These are phyloP conservation scores for Neurospora tetraspora DNA, from an alignment of 495 filamentous ascomycete genomes.

Conservation along the genomic window DNA sequence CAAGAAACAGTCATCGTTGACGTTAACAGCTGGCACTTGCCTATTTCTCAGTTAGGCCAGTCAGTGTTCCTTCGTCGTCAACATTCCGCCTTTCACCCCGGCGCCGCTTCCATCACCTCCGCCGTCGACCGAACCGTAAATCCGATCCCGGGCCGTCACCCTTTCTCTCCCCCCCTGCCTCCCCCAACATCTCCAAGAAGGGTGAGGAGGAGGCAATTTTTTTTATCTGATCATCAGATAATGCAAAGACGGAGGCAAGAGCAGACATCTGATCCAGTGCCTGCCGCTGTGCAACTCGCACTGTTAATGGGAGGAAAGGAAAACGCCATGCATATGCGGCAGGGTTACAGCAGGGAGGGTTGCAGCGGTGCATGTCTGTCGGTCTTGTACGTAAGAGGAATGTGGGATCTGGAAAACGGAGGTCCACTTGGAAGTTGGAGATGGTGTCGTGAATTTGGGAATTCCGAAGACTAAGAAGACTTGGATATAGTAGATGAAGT, in stretches of 20 bases:
- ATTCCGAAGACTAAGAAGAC: background rate
- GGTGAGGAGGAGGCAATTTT: background rate
- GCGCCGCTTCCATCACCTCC: background rate
- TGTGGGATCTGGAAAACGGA: background rate
- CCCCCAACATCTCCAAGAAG: background rate
- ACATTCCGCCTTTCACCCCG: background rate
- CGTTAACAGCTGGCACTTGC: background rate
- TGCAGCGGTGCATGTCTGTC: background rate
- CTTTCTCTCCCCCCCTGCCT: background rate
- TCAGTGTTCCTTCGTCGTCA: background rate
- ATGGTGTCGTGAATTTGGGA: background rate
- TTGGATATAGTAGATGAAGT: background rate
- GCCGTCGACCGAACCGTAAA: background rate
- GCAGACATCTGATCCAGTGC: background rate
- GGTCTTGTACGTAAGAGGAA: background rate
- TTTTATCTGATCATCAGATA: conserved; percentile 20
- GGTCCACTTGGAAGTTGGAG: background rate
- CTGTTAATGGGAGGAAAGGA: background rate
- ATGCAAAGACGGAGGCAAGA: background rate
- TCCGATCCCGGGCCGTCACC: background rate
- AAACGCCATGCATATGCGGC: background rate
- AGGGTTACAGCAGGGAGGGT: background rate
- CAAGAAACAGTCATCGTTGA: background rate
- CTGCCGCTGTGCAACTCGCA: too few relatives aligned
- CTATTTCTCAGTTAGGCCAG: background rate